A percentile compares a stretch with the other conserved stretches of the same genome.
phyloP scores from a whole-genome alignment of 176 grass and related monocot genomes.

The Musa acuminata region DNA sequence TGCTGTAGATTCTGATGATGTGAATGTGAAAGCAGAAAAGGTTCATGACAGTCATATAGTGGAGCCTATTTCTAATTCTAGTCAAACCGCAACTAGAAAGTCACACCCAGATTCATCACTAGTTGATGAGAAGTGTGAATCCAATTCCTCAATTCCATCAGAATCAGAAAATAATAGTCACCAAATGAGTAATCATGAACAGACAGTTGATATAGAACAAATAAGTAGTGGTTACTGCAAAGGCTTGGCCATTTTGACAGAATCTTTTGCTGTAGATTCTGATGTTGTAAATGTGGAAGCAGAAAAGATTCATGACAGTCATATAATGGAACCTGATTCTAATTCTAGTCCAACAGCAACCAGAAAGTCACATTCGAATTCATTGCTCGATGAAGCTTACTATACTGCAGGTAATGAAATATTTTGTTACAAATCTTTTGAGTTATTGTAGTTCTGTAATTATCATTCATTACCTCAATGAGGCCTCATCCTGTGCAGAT shows the following conservation, averaged over 20 bases:
- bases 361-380: conserved; percentile 12
- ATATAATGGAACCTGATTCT: conserved; percentile 29
- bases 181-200: background rate
- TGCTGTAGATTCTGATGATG: conserved; percentile 16
- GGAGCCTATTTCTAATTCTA: conserved; percentile 48
- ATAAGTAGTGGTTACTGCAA: background rate
- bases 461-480: background rate
- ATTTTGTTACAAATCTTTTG: background rate
- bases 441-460: background rate
- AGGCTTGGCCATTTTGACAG: too few relatives aligned
- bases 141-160: conserved; percentile 9
- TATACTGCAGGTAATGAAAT: conserved; percentile 26
- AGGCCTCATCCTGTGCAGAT: background rate
- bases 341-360: conserved; percentile 36
- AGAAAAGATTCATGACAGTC: conserved; percentile 20
- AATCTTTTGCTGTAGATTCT: background rate
- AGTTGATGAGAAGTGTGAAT: background rate
- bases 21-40: conserved; percentile 25
- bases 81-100: conserved; percentile 20
- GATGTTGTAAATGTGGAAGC: conserved; percentile 31
- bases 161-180: conserved; percentile 10
- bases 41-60: conserved; percentile 20
- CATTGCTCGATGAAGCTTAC: conserved; percentile 21
- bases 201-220: background rate
- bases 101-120: conserved; percentile 24